These are phyloP conservation scores for Ophiobolus disseminans DNA, from an alignment of 2,329 filamentous ascomycete genomes.

Conservation along the genomic window DNA sequence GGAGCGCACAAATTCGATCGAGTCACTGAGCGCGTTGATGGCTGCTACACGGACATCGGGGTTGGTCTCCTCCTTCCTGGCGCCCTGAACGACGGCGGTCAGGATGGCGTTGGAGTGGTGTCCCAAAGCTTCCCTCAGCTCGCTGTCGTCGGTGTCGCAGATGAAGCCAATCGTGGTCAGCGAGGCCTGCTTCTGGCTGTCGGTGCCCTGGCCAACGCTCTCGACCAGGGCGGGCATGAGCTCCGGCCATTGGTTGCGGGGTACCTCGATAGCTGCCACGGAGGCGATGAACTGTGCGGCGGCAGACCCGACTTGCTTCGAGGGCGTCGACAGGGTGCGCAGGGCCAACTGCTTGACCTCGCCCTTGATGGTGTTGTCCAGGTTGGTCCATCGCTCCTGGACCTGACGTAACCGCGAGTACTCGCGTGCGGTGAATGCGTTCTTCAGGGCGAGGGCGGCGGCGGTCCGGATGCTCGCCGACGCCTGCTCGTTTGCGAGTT, in stretches of 20 bases:
- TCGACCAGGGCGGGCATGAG: slow-evolving; percentile 88
- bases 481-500: slow-evolving; percentile 88
- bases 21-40: slow-evolving; percentile 93
- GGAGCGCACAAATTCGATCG: slow-evolving; percentile 94
- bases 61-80: slow-evolving; percentile 94
- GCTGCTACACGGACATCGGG: slow-evolving; percentile 88
- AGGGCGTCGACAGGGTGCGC: slow-evolving; percentile 80
- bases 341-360: slow-evolving; percentile 91
- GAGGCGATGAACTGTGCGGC: slow-evolving; percentile 95
- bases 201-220: slow-evolving; percentile 85
- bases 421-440: slow-evolving; percentile 95
- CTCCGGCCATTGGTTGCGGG: slow-evolving; percentile 90
- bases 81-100: slow-evolving; percentile 96
- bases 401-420: slow-evolving; percentile 84
- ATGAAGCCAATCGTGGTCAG: slow-evolving; percentile 98
- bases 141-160: slow-evolving; percentile 91
- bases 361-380: slow-evolving; percentile 80
- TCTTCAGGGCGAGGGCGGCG: slow-evolving; percentile 95
- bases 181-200: slow-evolving; percentile 92
- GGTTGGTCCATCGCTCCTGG: slow-evolving; percentile 90
- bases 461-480: slow-evolving; percentile 87
- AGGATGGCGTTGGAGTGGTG: slow-evolving; percentile 96
- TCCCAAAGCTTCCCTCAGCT: slow-evolving; percentile 80
- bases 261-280: slow-evolving; percentile 93
- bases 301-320: slow-evolving; percentile 83